Conservation (phyloP, 805 yeast genomes). For the Sungouiozyma ichnusensis region DNA sequence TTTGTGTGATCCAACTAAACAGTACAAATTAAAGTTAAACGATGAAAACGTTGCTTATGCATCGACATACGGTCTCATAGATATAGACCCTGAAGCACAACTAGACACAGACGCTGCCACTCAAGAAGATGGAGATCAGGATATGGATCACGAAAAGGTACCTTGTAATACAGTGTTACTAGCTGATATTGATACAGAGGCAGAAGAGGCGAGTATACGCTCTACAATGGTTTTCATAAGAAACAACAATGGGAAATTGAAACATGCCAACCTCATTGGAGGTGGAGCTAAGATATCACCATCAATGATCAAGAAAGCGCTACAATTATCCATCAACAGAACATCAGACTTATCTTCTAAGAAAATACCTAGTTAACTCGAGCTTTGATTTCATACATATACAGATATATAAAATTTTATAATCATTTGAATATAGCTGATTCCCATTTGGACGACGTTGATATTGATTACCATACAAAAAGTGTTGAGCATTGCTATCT, state of each 20-base stretch:
- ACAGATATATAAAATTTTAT: too few relatives aligned
- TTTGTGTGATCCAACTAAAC: slow-evolving; percentile 42
- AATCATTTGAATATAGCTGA: too few relatives aligned
- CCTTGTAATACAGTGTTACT: slow-evolving; percentile 35
- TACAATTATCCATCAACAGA: slow-evolving; percentile 40
- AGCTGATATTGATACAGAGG: slow-evolving; percentile 76
- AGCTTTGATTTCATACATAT: too few relatives aligned
- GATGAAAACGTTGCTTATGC: slow-evolving; percentile 31
- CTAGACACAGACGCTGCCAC: slow-evolving; percentile 18
- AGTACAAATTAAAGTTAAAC: slow-evolving; percentile 32
- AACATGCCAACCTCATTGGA: slow-evolving; percentile 40
- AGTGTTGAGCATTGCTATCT: slow-evolving; percentile 18
- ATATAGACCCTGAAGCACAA: slow-evolving; percentile 30
- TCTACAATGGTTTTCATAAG: slow-evolving; percentile 40
- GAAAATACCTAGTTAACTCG: too few relatives aligned
- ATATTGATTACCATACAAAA: not conserved
- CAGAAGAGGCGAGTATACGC: slow-evolving; percentile 56
- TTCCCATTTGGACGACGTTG: too few relatives aligned
- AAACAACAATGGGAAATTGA: slow-evolving; percentile 26
- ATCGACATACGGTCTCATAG: slow-evolving; percentile 51
- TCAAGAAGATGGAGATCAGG: slow-evolving; percentile 18
- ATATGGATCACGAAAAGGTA: slow-evolving; percentile 26
- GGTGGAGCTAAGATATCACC: slow-evolving; percentile 38
- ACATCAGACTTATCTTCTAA: slow-evolving; percentile 29
- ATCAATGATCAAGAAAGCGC: slow-evolving; percentile 37